These are phyloP conservation scores for Venturia carpophila DNA, from an alignment of 2,329 filamentous ascomycete genomes.

Conservation along the genomic window DNA sequence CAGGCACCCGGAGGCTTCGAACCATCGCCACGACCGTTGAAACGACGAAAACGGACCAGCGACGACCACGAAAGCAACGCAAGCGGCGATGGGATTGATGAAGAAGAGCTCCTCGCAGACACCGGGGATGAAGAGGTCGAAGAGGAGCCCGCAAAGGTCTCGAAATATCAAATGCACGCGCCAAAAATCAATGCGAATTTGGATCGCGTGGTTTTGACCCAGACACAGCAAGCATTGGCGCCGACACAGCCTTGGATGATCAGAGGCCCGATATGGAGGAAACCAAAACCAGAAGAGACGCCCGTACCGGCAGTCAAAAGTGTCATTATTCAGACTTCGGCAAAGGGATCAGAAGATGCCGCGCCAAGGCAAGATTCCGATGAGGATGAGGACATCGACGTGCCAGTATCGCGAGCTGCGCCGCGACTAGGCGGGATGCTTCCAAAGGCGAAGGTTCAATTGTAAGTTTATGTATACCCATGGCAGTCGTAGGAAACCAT, in stretches of 20 bases:
- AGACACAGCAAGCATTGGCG: conserved; percentile 32
- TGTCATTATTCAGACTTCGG: conserved; percentile 24
- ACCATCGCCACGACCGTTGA: conserved; percentile 29
- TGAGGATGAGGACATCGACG: background rate
- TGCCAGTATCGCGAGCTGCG: background rate
- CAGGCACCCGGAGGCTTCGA: conserved; percentile 26
- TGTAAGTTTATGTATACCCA: background rate
- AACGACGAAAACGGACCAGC: conserved; percentile 29
- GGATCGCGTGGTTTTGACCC: conserved; percentile 36
- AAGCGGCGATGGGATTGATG: conserved; percentile 23
- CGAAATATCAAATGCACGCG: conserved; percentile 38
- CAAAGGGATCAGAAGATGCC: conserved; percentile 21
- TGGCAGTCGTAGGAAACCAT: background rate
- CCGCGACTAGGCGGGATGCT: background rate
- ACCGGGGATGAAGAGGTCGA: conserved; percentile 16
- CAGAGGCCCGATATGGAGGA: conserved; percentile 42
- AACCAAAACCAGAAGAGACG: conserved; percentile 23
- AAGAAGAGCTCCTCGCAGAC: background rate
- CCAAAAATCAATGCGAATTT: conserved; percentile 35
- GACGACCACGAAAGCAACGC: conserved; percentile 19
- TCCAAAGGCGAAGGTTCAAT: background rate
- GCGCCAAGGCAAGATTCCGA: background rate
- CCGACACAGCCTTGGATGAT: conserved; percentile 38
- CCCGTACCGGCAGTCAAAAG: background rate
- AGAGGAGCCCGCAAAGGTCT: conserved; percentile 25